phyloP scores from a whole-genome alignment of 148 eudicot species.

The Rhododendron molle region DNA sequence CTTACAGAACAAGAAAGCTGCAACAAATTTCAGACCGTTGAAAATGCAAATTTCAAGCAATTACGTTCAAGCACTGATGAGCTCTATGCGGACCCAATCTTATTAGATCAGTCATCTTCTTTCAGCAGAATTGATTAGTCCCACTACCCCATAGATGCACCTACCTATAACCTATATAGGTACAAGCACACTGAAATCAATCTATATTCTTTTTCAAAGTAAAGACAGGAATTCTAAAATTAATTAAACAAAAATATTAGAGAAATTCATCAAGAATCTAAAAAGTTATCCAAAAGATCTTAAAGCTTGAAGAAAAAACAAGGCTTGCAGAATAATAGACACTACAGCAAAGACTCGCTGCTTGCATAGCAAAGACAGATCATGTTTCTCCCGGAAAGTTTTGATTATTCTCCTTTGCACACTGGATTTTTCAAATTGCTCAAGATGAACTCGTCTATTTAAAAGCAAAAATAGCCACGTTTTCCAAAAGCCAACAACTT shows the following conservation, averaged over 20 bases:
- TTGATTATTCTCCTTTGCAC: not conserved
- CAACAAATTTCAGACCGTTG: not conserved
- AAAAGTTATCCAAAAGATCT: not conserved
- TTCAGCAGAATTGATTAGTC: not conserved
- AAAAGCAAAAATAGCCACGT: not conserved
- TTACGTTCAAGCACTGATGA: not conserved
- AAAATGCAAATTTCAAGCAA: conserved; percentile 1
- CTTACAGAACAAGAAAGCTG: not conserved
- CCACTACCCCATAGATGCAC: not conserved
- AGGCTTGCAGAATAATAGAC: too few species aligned
- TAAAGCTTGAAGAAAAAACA: not conserved
- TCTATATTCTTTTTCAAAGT: not conserved
- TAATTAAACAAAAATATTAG: not conserved
- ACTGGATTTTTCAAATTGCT: not conserved
- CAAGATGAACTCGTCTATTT: not conserved
- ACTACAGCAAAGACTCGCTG: not conserved
- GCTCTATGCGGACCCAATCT: not conserved
- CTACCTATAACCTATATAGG: not conserved
- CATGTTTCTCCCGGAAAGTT: not conserved
- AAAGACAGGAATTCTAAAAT: not conserved
- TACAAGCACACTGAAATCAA: not conserved
- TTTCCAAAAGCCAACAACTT: not conserved
- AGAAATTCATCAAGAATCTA: not conserved
- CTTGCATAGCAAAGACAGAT: not conserved
- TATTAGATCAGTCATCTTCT: not conserved